Conservation (phyloP, 2,329 filamentous ascomycete species). For the Phyllosticta citribraziliensis region DNA sequence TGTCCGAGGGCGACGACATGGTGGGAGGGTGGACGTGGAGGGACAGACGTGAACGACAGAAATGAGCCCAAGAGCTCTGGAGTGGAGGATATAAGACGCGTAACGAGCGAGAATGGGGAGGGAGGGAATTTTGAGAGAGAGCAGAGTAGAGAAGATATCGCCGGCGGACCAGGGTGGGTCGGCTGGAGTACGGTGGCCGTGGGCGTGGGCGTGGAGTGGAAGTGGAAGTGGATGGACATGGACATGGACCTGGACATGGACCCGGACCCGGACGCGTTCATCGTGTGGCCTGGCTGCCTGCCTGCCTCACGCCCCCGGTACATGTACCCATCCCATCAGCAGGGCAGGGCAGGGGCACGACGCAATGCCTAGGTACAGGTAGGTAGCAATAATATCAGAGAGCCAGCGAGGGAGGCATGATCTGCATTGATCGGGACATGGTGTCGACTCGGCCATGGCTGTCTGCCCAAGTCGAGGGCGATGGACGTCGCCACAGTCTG, state of each 20-base stretch:
- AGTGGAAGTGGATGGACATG: neutral
- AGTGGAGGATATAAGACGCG: neutral
- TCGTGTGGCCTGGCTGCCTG: neutral
- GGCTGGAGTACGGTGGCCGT: neutral
- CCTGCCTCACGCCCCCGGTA: neutral
- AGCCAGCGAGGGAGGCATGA: neutral
- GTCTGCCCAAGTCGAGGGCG: too few species aligned
- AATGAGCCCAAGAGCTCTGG: neutral
- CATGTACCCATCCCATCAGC: neutral
- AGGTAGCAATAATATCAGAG: neutral
- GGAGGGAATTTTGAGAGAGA: neutral
- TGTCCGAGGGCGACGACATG: slow-evolving; percentile 16
- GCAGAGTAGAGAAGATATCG: neutral
- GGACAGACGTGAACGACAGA: slow-evolving; percentile 8
- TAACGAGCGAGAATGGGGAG: slow-evolving; percentile 10
- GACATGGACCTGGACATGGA: neutral
- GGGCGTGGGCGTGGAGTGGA: neutral
- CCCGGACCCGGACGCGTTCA: too few species aligned
- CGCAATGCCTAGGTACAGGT: too few species aligned
- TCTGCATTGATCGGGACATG: neutral
- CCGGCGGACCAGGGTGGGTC: neutral
- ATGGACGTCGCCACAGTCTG: too few species aligned
- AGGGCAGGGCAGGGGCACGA: neutral
- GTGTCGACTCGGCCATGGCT: too few species aligned
- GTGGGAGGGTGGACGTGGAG: slow-evolving; percentile 5